Evolutionary conservation across 2,329 filamentous ascomycete genomes (phyloP), one percentile per base, ranked within the genome.

Genomic region (Arachnopeziza araneosa): DNA sequence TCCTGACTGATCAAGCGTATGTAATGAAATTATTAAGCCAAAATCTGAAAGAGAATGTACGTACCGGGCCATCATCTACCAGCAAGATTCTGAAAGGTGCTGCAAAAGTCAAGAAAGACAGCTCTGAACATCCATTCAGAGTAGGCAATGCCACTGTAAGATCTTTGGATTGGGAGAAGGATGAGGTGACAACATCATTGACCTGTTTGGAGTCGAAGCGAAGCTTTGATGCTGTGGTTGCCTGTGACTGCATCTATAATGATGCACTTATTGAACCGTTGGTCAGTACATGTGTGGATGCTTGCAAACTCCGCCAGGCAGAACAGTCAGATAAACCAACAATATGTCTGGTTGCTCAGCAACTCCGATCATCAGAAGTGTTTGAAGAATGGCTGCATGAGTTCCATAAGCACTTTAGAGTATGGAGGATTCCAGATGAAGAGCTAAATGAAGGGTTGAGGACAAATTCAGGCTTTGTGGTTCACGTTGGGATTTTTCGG

Each of bases 231-330:
- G 75, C 86, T 17, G 78, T 98, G 12, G 73, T 98, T 44, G 91
- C 92, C 3, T 96, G 91, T 71, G 95, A 99, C 74, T 97, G 93
- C 74, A 88, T 99, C 67, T 99, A 96, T 78, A 99, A 98, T 75
- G 90, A 96, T 66, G 84, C 89, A 1, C 82, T 98, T 2, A 84
- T 98, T 24, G 78, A 83, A 51, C 91, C 93, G 0, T 83, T 98
- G 54, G 89, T 95, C n/a, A 83, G 87, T 68, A 89, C 91, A 0
- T 96, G 90, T 72, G 84, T 79, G 6, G 89, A 96, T 63, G 80
- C 86, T 24, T 96, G 91, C 73, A 76, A 76, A 10, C 74, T 93
- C 19, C 79, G 86, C 36, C 63, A 62, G n/a, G 36, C 67, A 62
- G 44, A 50, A 57, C 58, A 59, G 7, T 44, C 58, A 8, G 59